These are phyloP conservation scores for Fusarium sp. DNA, from an alignment of 2,329 filamentous ascomycete species.

Conservation along the genomic window DNA sequence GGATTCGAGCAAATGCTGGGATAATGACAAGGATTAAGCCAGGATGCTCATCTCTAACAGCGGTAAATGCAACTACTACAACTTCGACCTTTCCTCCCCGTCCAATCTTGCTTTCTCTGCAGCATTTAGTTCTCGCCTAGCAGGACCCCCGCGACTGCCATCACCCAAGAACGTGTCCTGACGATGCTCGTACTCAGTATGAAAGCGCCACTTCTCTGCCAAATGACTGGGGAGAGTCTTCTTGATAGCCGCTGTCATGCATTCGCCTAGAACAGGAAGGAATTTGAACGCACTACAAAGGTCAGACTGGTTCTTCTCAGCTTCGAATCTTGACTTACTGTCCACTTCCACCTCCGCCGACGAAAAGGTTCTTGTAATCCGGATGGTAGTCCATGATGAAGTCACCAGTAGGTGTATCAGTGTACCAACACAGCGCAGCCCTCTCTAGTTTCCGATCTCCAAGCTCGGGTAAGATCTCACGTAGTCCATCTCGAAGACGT, in stretches of 20 bases:
- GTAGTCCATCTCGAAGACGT: slow-evolving; percentile 20
- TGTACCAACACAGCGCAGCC: slow-evolving; percentile 35
- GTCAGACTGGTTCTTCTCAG: rapidly evolving
- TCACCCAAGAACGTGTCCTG: slow-evolving; percentile 29
- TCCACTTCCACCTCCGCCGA: slow-evolving; percentile 35
- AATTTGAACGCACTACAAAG: slow-evolving; percentile 33
- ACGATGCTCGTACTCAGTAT: slow-evolving; percentile 22
- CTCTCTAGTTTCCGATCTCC: slow-evolving; percentile 20
- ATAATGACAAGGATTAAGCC: not conserved
- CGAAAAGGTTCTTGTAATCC: slow-evolving; percentile 34
- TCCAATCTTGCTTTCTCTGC: slow-evolving; percentile 11
- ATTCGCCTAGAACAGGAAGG: slow-evolving; percentile 31
- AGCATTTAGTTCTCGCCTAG: slow-evolving; percentile 9
- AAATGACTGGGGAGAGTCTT: slow-evolving; percentile 9
- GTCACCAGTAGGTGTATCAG: slow-evolving; percentile 36
- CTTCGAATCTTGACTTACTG: slow-evolving; percentile 9
- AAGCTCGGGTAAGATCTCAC: slow-evolving; percentile 34
- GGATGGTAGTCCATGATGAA: slow-evolving; percentile 42
- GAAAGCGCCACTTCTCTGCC: slow-evolving; percentile 31
- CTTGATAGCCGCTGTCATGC: slow-evolving; percentile 13
- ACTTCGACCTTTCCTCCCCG: not conserved
- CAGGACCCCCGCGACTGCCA: slow-evolving; percentile 34
- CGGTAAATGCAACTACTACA: not conserved
- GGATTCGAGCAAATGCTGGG: not conserved
- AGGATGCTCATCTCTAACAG: not conserved